Base-by-base conservation (phyloP, 768 basidiomycete species). In the Collybia mongolica region DNA sequence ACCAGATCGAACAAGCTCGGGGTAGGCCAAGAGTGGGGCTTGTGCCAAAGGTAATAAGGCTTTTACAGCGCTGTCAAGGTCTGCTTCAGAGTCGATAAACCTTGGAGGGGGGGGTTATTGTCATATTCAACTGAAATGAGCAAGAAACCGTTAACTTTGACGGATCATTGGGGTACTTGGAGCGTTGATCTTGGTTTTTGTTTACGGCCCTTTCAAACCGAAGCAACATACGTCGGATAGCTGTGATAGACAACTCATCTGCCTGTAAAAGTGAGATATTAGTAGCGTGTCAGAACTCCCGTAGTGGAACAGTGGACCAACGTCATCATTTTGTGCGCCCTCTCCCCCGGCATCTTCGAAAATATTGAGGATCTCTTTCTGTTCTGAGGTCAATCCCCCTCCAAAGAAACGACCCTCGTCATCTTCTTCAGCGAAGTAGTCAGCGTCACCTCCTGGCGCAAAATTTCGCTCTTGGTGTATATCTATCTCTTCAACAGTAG, bases 1-100 rank as follows among this genome's bases (percentile, higher is more conserved):
- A 28, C 88, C 90, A 5, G 88, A 86, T 38, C 81, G 82, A 48
- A 95, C 80, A 44, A 98, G 76, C 64, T 98, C 94, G 19, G 93
- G 88, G 65, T 97, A 99, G 52, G 93, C 88, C 18, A 91, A 65
- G 6, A 77, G 72, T 0, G 95, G 90, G 3, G 80, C 80, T 63
- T 97, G 93, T 1, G 96, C 88, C 18, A 99, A 75, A 5, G 94
- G 88, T n/a, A 97, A 75, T 40, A 99, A 70, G 1, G 83, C 79
- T 66, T 96, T 95, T 48, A 98, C 82, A 6, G 93, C 83, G 48
- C 76, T 73, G 63, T 98, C 94, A 5, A 99, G 81, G 62, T 97
- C 93, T 20, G 93, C 91, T 74, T 99, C 97, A 1, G 97, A 98
- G 65, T 98, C 97, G 59, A 99, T 98, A 76, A 98, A 99, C 68